A percentile compares a stretch with the other conserved stretches of the same genome.
Conservation (phyloP, 306 rosid genomes). For the Arachis stenosperma region DNA sequence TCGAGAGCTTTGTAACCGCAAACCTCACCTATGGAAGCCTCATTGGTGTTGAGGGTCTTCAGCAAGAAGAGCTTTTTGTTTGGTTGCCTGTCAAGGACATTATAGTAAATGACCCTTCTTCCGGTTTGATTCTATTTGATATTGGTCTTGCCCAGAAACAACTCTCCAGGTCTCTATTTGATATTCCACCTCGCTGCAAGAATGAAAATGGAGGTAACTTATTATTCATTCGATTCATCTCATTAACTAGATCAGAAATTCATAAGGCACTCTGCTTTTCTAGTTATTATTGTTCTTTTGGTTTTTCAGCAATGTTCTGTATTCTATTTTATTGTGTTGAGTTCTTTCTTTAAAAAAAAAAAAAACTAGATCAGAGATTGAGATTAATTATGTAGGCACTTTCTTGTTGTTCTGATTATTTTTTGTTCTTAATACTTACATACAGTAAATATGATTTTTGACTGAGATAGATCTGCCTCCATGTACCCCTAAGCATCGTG, state of each 20-base stretch:
- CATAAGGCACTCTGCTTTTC: no score
- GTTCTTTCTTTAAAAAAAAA: no score
- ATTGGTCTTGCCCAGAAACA: constrained; percentile 89
- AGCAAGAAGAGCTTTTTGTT: constrained; percentile 84
- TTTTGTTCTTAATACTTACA: background rate
- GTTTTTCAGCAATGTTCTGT: no score
- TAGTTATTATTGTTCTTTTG: no score
- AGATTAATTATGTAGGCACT: no score
- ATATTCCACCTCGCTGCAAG: constrained; percentile 84
- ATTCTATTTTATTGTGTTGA: no score
- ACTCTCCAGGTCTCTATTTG: constrained; percentile 81
- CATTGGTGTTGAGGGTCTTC: constrained; percentile 75
- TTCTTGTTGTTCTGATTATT: background rate
- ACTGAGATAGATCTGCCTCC: constrained; percentile 44
- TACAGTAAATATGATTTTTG: background rate
- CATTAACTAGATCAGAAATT: background rate
- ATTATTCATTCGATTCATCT: background rate
- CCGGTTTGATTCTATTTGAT: constrained; percentile 80
- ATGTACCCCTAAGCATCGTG: constrained; percentile 1
- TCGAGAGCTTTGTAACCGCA: constrained; percentile 69
- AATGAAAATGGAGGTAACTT: constrained; percentile 54
- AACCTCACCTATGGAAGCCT: constrained; percentile 86
- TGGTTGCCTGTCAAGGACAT: constrained; percentile 94
- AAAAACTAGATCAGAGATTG: no score
- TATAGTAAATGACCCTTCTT: constrained; percentile 75